phyloP scores from a whole-genome alignment of 208 protist genomes.

The Crithidia acanthocephali region DNA sequence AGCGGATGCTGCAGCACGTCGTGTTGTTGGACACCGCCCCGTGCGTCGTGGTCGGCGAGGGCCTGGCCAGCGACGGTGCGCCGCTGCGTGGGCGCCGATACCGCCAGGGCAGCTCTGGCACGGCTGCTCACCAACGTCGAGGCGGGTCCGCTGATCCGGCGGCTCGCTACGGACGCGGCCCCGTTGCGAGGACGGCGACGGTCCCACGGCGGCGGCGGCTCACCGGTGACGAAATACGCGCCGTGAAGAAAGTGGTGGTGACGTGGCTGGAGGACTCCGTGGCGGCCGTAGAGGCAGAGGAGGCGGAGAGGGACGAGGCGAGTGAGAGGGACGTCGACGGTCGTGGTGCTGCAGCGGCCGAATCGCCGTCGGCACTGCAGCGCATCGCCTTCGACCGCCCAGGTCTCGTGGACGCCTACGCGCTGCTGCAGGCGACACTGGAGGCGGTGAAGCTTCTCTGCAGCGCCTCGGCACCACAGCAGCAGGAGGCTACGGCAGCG shows the following conservation, averaged over 20 bases:
- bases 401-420: conserved; percentile 49
- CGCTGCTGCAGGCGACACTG: conserved; percentile 33
- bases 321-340: not conserved
- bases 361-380: not conserved
- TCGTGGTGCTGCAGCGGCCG: not conserved
- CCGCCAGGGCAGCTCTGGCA: not conserved
- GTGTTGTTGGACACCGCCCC: conserved; percentile 28
- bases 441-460: conserved; percentile 37
- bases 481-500: not conserved
- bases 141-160: too few species aligned
- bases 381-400: conserved; percentile 50
- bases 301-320: not conserved
- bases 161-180: conserved; percentile 9
- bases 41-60: conserved; percentile 18
- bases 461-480: not conserved
- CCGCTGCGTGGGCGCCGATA: not conserved
- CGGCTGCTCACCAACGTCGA: too few species aligned
- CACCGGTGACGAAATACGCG: conserved; percentile 29
- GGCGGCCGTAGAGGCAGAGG: conserved; percentile 10
- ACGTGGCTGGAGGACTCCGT: conserved; percentile 45
- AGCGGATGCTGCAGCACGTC: conserved; percentile 33
- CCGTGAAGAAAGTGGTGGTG: conserved; percentile 44
- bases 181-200: not conserved
- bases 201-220: conserved; percentile 29
- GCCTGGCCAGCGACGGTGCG: not conserved